A percentile compares a stretch with the other conserved stretches of the same genome.
phyloP scores from a whole-genome alignment of 768 basidiomycete species.

The Hebeloma cylindrosporum region DNA sequence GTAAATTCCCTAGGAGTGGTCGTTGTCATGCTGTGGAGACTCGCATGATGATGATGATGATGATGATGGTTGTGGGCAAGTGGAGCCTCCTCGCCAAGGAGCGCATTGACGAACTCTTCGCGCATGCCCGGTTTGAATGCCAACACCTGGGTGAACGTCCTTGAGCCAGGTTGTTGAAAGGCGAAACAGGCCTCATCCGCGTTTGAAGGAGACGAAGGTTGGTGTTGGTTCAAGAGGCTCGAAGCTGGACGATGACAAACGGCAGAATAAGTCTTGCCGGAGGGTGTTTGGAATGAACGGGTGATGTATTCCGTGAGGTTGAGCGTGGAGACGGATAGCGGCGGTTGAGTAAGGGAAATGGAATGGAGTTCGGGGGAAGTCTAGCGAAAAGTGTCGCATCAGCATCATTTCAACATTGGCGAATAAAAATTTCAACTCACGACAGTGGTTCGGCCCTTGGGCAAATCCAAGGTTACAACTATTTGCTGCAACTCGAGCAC shows the following conservation, averaged over 20 bases:
- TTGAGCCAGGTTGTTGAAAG: conserved; percentile 16
- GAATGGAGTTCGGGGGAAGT: conserved; percentile 24
- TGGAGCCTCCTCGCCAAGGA: conserved; percentile 21
- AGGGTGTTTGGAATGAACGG: conserved; percentile 36
- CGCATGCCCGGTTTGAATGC: conserved; percentile 42
- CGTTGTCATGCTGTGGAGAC: neutral
- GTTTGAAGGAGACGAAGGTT: conserved; percentile 8
- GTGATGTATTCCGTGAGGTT: conserved; percentile 54
- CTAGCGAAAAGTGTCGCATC: conserved; percentile 35
- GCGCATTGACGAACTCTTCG: conserved; percentile 49
- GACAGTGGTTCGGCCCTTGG: no score
- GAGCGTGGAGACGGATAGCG: conserved; percentile 42
- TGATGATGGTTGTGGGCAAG: conserved; percentile 1
- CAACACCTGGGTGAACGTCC: conserved; percentile 21
- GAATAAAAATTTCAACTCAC: no score
- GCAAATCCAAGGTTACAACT: conserved; percentile 59
- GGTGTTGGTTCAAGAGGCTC: conserved; percentile 20
- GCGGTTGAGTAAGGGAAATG: conserved; percentile 39
- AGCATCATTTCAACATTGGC: no score
- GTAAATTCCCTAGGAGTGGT: conserved; percentile 21
- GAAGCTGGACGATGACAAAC: conserved; percentile 47
- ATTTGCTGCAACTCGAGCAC: conserved; percentile 75
- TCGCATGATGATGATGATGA: conserved; percentile 1
- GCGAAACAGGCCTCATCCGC: conserved; percentile 18
- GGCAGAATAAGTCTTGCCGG: conserved; percentile 48